phyloP scores from a whole-genome alignment of 169 alveolate species.

The Plasmodium blacklocki region DNA sequence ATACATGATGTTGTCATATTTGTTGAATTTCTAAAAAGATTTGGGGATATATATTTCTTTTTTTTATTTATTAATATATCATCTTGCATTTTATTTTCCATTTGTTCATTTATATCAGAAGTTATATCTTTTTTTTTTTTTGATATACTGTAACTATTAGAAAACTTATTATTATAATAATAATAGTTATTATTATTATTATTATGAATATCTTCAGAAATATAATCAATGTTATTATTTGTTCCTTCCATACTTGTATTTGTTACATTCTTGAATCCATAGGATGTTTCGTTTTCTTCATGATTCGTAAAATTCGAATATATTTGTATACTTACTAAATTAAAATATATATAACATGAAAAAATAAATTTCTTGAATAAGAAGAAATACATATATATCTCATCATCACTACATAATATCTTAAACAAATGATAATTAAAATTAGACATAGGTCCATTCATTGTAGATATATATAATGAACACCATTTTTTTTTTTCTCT shows the following conservation, averaged over 20 bases:
- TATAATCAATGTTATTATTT: not conserved
- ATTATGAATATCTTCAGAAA: not conserved
- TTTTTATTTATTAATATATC: too few species aligned
- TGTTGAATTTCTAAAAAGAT: too few species aligned
- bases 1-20: too few species aligned
- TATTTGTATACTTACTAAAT: slow-evolving; percentile 51
- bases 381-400: slow-evolving; percentile 60
- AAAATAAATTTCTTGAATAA: slow-evolving; percentile 51
- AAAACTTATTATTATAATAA: not conserved
- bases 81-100: too few species aligned
- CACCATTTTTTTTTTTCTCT: slow-evolving; percentile 49
- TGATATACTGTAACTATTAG: too few species aligned
- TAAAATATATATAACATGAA: slow-evolving; percentile 60
- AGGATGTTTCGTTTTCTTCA: not conserved
- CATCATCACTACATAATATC: slow-evolving; percentile 48
- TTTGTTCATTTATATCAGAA: too few species aligned
- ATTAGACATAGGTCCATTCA: slow-evolving; percentile 70
- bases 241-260: not conserved
- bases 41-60: too few species aligned
- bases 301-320: slow-evolving; percentile 16
- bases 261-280: not conserved
- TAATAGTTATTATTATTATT: not conserved
- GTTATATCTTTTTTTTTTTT: too few species aligned
- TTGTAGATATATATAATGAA: slow-evolving; percentile 41
- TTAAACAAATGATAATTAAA: slow-evolving; percentile 67